Evolutionary conservation across 2,329 filamentous ascomycete species (phyloP), one percentile per base, ranked within the genome.

Genomic region (Albophoma yamanashiensis): DNA sequence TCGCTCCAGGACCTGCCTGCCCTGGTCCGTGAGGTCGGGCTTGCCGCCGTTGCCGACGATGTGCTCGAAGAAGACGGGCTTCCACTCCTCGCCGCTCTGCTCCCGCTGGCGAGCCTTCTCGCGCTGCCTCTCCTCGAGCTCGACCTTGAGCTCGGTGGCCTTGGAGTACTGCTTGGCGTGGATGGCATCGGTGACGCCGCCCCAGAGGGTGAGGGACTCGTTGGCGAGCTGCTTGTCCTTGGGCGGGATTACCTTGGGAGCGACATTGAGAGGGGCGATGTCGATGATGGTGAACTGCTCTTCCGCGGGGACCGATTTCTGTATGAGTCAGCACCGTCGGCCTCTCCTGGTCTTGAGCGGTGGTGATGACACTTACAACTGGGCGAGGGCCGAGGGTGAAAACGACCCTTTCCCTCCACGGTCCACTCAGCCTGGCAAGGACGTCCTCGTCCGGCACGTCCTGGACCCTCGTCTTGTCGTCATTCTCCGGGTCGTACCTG

Each of bases 141-240:
- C 91, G 62, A 91, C 85, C 78, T 99, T 99, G 63, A 94, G 78
- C 25, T 83, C 85, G 27, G 94, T 99, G 9, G 94, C 94, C 64
- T 89, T 86, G 50, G 82, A 83, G 74, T 86, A 99, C 71, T 96
- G 91, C 75, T 92, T 95, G 62, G 85, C 78, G 27, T 84, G 74
- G 69, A 99, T 97, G 42, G 92, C 91, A 58, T 89, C 82, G 22
- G 94, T 97, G 53, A 99, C 93, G 31, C 84, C 84, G 40, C 85
- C 82, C 94, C 94, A 99, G 71, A 96, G 89, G 60, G 84, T 86
- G 64, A 94, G 83, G 2, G 90, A 95, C 75, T 99, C 94, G 72
- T 99, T 94, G 59, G 89, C 84, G 2, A 96, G 84, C 73, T 97
- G 94, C 61, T 85, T 74, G 52, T 92, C 86, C 22, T 82, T 74